Evolutionary conservation across 106 monocot species (phyloP).

Genomic region (Apostasia shenzhenica): DNA sequence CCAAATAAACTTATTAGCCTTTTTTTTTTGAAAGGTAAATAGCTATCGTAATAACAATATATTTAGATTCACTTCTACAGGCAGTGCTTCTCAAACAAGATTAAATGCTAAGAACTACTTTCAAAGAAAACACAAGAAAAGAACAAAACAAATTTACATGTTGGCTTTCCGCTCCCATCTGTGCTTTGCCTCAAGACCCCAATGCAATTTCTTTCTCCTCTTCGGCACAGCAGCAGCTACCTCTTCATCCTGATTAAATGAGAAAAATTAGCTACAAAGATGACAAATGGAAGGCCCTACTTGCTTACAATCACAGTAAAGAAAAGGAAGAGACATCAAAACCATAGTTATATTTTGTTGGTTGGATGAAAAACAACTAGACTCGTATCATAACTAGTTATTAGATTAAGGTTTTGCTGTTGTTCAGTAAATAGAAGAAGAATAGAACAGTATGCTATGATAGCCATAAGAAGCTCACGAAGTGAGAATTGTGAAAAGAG

Average conservation of each 20-base stretch:
- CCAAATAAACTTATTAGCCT: too few relatives aligned
- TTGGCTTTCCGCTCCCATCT: constrained; percentile 11
- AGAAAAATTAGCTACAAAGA: background rate
- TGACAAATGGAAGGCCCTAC: background rate
- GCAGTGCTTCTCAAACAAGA: background rate
- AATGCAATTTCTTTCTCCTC: constrained; percentile 5
- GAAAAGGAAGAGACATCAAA: background rate
- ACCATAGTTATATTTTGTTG: too few relatives aligned
- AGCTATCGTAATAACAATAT: too few relatives aligned
- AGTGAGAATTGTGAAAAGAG: too few relatives aligned
- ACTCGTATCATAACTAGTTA: too few relatives aligned
- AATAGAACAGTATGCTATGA: too few relatives aligned
- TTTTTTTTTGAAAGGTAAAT: too few relatives aligned
- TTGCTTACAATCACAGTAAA: background rate
- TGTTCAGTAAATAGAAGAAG: too few relatives aligned
- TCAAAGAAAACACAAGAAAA: background rate
- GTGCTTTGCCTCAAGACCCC: constrained; percentile 9
- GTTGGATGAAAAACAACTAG: too few relatives aligned
- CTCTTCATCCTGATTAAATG: background rate
- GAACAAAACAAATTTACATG: background rate
- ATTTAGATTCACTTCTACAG: too few relatives aligned
- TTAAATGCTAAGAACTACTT: background rate
- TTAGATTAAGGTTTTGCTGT: too few relatives aligned
- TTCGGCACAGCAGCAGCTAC: background rate
- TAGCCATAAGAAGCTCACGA: too few relatives aligned